These are phyloP conservation scores for Globisporangium nunn DNA, from an alignment of 352 stramenopile genomes.

Conservation along the genomic window DNA sequence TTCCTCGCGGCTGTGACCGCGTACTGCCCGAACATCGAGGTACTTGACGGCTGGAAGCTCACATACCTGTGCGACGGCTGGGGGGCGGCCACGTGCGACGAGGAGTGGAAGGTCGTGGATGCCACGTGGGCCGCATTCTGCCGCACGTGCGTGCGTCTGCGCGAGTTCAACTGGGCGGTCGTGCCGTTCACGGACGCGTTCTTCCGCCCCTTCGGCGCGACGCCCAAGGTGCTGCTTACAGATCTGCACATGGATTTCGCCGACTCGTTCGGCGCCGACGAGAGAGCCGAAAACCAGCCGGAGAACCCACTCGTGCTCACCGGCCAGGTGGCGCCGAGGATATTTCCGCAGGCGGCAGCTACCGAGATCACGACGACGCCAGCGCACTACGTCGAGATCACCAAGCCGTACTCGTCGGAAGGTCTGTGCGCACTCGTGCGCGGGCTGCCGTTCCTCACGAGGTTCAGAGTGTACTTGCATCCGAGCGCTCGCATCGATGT, in stretches of 20 bases:
- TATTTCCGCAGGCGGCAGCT: not conserved
- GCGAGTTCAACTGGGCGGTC: slow-evolving; percentile 21
- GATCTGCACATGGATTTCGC: slow-evolving; percentile 36
- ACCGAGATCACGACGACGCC: not conserved
- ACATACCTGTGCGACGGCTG: slow-evolving; percentile 15
- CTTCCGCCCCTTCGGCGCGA: slow-evolving; percentile 19
- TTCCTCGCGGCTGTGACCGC: slow-evolving; percentile 34
- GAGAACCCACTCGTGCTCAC: not conserved
- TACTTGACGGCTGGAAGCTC: slow-evolving; percentile 54
- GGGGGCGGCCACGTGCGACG: not conserved
- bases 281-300: not conserved
- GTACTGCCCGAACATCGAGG: slow-evolving; percentile 44
- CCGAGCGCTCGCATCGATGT: slow-evolving; percentile 27
- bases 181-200: slow-evolving; percentile 30
- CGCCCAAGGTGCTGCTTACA: slow-evolving; percentile 28
- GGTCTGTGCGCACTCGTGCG: slow-evolving; percentile 25
- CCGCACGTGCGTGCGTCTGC: slow-evolving; percentile 16
- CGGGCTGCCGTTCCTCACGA: slow-evolving; percentile 26
- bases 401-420: slow-evolving; percentile 22
- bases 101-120: slow-evolving; percentile 1
- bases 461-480: slow-evolving; percentile 32
- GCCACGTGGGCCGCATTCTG: slow-evolving; percentile 23
- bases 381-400: slow-evolving; percentile 9
- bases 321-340: not conserved
- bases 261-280: slow-evolving; percentile 14